A percentile compares a stretch with the other conserved stretches of the same genome.
These are phyloP conservation scores for Cladosporium sp. DNA, from an alignment of 2,329 filamentous ascomycete species.

Conservation along the genomic window DNA sequence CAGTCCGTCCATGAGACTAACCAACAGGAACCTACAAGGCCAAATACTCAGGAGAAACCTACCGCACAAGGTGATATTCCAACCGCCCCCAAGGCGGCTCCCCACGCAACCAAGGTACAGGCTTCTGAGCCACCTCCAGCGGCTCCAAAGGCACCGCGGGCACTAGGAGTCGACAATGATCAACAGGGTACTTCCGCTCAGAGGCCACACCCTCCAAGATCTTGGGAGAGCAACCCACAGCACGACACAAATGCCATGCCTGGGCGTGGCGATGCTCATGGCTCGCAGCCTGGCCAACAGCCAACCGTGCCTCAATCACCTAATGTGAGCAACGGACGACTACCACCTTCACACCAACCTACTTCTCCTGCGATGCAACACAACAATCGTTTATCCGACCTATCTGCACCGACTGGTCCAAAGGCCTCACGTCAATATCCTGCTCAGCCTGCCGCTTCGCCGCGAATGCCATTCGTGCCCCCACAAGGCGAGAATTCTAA, in stretches of 20 bases:
- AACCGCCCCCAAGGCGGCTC: conserved; percentile 36
- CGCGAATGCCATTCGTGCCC: conserved; percentile 24
- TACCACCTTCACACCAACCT: conserved; percentile 22
- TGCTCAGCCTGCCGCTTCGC: conserved; percentile 21
- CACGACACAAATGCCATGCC: conserved; percentile 27
- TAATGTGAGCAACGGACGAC: conserved; percentile 15
- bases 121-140: conserved; percentile 24
- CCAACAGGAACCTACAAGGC: conserved; percentile 4
- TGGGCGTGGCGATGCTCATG: conserved; percentile 10
- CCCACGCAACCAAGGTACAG: conserved; percentile 33
- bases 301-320: conserved; percentile 20
- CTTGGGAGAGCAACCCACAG: conserved; percentile 22
- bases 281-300: conserved; percentile 10
- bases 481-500: conserved; percentile 19
- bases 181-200: conserved; percentile 18
- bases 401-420: conserved; percentile 28
- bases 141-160: conserved; percentile 31
- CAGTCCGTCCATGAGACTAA: conserved; percentile 8
- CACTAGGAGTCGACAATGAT: conserved; percentile 23
- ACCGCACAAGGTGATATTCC: conserved; percentile 16
- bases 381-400: conserved; percentile 21
- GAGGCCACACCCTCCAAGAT: conserved; percentile 27
- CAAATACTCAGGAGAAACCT: conserved; percentile 7
- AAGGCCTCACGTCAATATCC: conserved; percentile 25
- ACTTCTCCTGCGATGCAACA: conserved; percentile 21